Conservation (phyloP, 257 asterid species). For the Ballota nigra region DNA sequence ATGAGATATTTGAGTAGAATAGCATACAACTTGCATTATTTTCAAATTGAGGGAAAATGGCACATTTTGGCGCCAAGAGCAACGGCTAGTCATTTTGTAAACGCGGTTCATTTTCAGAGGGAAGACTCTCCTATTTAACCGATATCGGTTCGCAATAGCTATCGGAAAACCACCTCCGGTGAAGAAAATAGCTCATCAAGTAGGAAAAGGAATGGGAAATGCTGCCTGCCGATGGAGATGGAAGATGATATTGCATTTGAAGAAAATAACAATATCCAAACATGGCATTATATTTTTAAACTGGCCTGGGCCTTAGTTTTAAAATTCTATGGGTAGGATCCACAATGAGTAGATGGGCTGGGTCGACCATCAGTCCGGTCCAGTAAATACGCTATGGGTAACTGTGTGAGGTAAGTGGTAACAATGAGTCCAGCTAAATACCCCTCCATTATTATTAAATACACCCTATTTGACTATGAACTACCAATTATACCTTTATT, state of each 20-base stretch:
- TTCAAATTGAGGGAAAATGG: background rate
- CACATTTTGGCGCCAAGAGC: slow-evolving; percentile 31
- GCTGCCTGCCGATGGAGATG: too few relatives aligned
- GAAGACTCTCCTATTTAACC: background rate
- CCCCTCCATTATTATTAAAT: too few relatives aligned
- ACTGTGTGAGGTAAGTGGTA: too few relatives aligned
- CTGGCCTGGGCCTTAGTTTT: background rate
- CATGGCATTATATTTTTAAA: background rate
- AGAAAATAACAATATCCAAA: background rate
- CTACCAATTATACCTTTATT: too few relatives aligned
- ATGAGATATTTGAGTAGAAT: slow-evolving; percentile 24
- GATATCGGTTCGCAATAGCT: background rate
- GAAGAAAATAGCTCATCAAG: background rate
- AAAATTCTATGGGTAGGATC: background rate
- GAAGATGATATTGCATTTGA: too few relatives aligned
- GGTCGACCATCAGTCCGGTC: background rate
- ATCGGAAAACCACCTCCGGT: background rate
- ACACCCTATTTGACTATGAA: too few relatives aligned
- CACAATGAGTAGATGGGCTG: background rate
- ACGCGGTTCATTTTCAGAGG: slow-evolving; percentile 25
- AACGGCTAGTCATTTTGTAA: slow-evolving; percentile 20
- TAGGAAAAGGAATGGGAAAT: background rate
- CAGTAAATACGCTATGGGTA: background rate
- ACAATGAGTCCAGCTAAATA: too few relatives aligned
- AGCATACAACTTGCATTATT: background rate